A percentile compares a stretch with the other conserved stretches of the same genome.
Conservation (phyloP, 2,329 filamentous ascomycete species). For the Chaetomiaceae sp. region DNA sequence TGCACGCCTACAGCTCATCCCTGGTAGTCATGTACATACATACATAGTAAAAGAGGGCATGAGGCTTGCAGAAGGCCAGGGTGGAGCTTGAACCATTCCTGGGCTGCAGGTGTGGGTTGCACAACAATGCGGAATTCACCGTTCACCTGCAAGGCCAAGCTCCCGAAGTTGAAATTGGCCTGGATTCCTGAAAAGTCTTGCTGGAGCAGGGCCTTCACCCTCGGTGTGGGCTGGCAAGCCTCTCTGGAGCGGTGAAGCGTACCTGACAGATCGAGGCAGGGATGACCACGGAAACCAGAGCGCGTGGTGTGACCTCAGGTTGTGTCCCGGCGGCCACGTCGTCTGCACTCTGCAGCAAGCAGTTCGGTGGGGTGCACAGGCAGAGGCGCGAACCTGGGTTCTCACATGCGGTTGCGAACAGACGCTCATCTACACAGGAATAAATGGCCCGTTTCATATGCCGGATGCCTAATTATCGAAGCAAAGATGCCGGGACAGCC, state of each 20-base stretch:
- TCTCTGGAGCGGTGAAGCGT: conserved; percentile 12
- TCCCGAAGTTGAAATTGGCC: neutral
- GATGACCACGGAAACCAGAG: neutral
- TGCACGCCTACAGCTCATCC: neutral
- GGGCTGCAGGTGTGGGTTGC: conserved; percentile 1
- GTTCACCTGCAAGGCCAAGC: neutral
- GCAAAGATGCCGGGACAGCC: too few species aligned
- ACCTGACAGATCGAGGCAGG: neutral
- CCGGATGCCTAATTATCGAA: too few species aligned
- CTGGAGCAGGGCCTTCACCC: neutral
- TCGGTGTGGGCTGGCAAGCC: conserved; percentile 5
- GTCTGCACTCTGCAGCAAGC: too few species aligned
- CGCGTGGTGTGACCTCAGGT: conserved; percentile 1
- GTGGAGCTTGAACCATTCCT: neutral
- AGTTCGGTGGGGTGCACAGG: neutral
- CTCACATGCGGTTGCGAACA: neutral
- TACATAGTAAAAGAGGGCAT: too few species aligned
- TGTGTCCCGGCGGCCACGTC: neutral
- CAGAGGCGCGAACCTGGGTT: neutral
- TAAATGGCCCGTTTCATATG: neutral
- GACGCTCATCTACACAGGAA: neutral
- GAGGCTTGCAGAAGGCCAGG: neutral
- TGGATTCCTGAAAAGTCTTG: neutral
- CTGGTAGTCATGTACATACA: too few species aligned
- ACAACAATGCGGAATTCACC: neutral